Percentiles rank a stretch among this genome's conserved stretches.
These are phyloP conservation scores for Elongisporangium anandrum DNA, from an alignment of 352 stramenopile species.

Conservation along the genomic window DNA sequence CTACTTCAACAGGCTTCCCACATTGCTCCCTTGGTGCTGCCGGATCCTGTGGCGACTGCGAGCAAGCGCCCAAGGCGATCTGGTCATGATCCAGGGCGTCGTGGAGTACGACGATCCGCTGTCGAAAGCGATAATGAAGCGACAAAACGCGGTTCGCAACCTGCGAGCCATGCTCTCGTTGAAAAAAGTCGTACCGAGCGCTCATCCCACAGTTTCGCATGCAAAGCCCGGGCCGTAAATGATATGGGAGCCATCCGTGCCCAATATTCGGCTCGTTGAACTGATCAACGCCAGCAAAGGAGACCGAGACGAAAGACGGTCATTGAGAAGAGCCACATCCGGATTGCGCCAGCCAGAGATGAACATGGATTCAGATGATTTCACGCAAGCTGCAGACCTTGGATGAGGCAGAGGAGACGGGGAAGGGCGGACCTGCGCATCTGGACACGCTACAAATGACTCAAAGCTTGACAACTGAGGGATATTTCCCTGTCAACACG, in stretches of 20 bases:
- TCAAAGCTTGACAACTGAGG: background rate
- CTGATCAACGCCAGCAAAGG: no score
- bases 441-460: background rate
- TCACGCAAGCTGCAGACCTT: no score
- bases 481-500: no score
- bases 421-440: background rate
- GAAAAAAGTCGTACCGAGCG: background rate
- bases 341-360: no score
- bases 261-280: no score
- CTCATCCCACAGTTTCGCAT: background rate
- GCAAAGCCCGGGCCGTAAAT: background rate
- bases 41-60: slow-evolving; percentile 15
- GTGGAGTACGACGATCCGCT: slow-evolving; percentile 7
- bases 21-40: slow-evolving; percentile 14
- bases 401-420: background rate
- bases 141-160: background rate
- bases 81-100: slow-evolving; percentile 18
- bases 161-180: background rate
- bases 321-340: no score
- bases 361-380: no score
- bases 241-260: no score
- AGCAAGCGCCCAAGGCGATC: slow-evolving; percentile 1
- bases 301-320: no score
- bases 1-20: slow-evolving; percentile 1
- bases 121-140: background rate